phyloP scores from a whole-genome alignment of 1,284 basidiomycete species.

The Entoloma clypeatum region DNA sequence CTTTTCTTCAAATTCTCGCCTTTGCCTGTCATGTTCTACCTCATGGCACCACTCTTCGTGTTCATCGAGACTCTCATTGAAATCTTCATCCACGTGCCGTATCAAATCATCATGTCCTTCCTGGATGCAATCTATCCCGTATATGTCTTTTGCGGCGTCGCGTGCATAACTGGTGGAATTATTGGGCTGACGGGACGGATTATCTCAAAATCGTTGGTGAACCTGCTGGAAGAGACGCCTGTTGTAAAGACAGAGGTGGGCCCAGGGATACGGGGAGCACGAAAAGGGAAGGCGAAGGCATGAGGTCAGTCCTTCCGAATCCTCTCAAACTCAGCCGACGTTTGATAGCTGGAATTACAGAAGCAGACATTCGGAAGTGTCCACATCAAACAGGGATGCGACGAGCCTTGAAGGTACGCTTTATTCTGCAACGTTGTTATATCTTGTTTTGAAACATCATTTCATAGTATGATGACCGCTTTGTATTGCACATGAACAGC shows the following conservation, averaged over 20 bases:
- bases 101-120: slow-evolving; percentile 34
- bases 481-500: too few species aligned
- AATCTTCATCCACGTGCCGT: slow-evolving; percentile 45
- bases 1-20: slow-evolving; percentile 27
- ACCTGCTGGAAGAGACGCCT: slow-evolving; percentile 6
- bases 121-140: slow-evolving; percentile 52
- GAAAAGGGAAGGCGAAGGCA: not conserved
- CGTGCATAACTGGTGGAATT: slow-evolving; percentile 49
- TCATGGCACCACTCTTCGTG: slow-evolving; percentile 48
- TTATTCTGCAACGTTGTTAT: too few species aligned
- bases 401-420: too few species aligned
- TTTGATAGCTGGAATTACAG: too few species aligned
- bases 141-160: slow-evolving; percentile 57
- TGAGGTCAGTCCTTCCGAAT: slow-evolving; percentile 4
- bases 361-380: too few species aligned
- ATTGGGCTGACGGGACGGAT: slow-evolving; percentile 43
- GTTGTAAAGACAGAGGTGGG: not conserved
- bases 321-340: too few species aligned
- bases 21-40: slow-evolving; percentile 38
- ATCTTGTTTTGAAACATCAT: too few species aligned
- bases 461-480: too few species aligned
- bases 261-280: not conserved
- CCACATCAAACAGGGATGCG: too few species aligned
- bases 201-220: slow-evolving; percentile 13
- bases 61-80: slow-evolving; percentile 41